Evolutionary conservation across 2,329 filamentous ascomycete genomes (phyloP).

Genomic region (Clonostachys chloroleuca): DNA sequence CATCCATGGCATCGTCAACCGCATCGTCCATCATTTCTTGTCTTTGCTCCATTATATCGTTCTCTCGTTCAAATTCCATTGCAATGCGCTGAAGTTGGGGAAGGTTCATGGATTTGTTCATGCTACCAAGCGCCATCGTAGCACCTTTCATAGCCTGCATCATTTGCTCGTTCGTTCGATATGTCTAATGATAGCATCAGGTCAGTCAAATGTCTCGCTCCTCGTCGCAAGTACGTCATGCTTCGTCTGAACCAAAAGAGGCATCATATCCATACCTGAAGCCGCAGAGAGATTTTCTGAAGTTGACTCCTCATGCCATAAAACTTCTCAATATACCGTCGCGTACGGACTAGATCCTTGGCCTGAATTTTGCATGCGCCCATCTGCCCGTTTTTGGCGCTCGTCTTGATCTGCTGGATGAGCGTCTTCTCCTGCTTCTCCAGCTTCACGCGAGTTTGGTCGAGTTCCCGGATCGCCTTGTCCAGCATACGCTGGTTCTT

Average conservation of each 20-base stretch:
- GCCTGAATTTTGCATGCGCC: slow-evolving; percentile 98
- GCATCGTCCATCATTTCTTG: slow-evolving; percentile 99
- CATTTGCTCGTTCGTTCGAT: slow-evolving; percentile 98
- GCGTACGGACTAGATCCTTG: slow-evolving; percentile 90
- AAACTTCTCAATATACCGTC: slow-evolving; percentile 96
- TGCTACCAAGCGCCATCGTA: slow-evolving; percentile 85
- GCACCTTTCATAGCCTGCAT: slow-evolving; percentile 99
- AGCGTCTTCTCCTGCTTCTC: slow-evolving; percentile 99
- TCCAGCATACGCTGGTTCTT: slow-evolving; percentile 96
- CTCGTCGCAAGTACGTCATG: no score
- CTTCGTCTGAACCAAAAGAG: no score
- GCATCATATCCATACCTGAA: slow-evolving; percentile 61
- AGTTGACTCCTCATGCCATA: slow-evolving; percentile 97
- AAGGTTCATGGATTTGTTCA: slow-evolving; percentile 98
- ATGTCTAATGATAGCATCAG: slow-evolving; percentile 56
- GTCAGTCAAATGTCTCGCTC: no score
- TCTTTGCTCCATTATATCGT: slow-evolving; percentile 98
- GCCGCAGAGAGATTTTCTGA: slow-evolving; percentile 89
- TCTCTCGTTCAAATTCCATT: slow-evolving; percentile 98
- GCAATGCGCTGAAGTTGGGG: slow-evolving; percentile 93
- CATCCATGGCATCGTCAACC: slow-evolving; percentile 92
- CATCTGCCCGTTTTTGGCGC: slow-evolving; percentile 96
- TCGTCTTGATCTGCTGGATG: slow-evolving; percentile 94
- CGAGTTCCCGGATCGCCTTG: slow-evolving; percentile 94
- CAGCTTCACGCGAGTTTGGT: slow-evolving; percentile 90